Evolutionary conservation across 805 yeast genomes (phyloP), one percentile per base, ranked within the genome.

Genomic region (Tetrapisispora taiwanensis): DNA sequence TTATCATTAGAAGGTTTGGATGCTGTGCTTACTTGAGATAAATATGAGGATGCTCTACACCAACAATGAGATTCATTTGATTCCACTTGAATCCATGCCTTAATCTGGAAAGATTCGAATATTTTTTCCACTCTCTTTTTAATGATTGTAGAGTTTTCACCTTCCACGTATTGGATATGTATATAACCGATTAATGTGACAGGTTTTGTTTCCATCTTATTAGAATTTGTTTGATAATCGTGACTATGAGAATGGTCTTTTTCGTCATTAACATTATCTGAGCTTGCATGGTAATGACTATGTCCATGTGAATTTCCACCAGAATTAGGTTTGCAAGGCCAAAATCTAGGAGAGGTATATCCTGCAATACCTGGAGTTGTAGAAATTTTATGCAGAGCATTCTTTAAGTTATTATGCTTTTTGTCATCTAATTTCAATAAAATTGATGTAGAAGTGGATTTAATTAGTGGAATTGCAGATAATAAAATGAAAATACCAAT

Each of bases 311-410:
- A 51, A 39, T 59, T 62, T 1, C 39, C 44, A 7, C 39, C 28
- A 8, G 55, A 51, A 17, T 59, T 60, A 32, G 62, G 59, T 38
- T 47, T 63, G 4, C 60, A 71, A 3, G 90, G 85, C 97, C 97
- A 90, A 63, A 90, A 89, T 53, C 95, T 74, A 9, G 97, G 97
- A 0, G 87, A 82, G 0, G 94, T 78, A 55, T 86, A 87, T 0
- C 95, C 80, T 41, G 80, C 76, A 2, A 90, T 84, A 2, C 97
- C 97, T 7, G 84, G 80, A 4, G 84, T 73, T 20, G 72, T 69
- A 3, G 81, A 68, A 3, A 89, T 70, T 45, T 85, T 90, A 48
- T 78, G 76, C 36, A 90, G 67, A 0, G 82, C 73, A 26, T 74
- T 75, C 34, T 88, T 73, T 7, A 90, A 68, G 36, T 69, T 63